Evolutionary conservation across 257 asterid genomes (phyloP), one percentile per base, ranked within the genome.

Genomic region (Nicotiana otophora): DNA sequence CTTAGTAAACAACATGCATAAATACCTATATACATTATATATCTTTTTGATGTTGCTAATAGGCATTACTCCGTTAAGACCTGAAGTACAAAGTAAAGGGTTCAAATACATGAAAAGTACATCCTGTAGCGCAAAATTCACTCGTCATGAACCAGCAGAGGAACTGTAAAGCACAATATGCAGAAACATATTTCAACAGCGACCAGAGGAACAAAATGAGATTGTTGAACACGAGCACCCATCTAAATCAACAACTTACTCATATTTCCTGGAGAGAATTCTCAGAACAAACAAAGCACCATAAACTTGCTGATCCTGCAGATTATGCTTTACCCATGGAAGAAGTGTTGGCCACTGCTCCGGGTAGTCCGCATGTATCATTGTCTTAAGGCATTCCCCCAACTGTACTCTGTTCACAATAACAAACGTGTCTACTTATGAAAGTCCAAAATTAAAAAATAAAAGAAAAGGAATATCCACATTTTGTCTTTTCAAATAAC

Each of bases 331-430:
- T 90, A 96, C 93, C 99, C 99, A 96, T 30, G 89, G 93, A 86
- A 96, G 77, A 81, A 96, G 97, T 20, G 90, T 86, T 34, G 97
- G 98, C 99, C 99, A 96, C 81, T 96, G 98, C 88, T 96, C 99
- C 4, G 98, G 98, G 86, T 94, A 96, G 85, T 96, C 99, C 3
- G 97, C 91, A 82, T 92, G 94, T 81, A 96, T 68, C 55, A 94
- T 89, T 5, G 98, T 93, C 90, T 93, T 96, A 88, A 96, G 86
- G 89, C 98, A 94, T 86, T 94, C 98, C 4, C 98, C 98, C 81
- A 96, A 88, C 89, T 96, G 99, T 74, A 93, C 91, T 89, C 98
- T 96, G 93, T 80, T 87, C 48, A 88, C 46, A 82, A 42, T 84
- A 66, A 80, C 64, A 66, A 48, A 74, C 30, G 67, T 57, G 36